Conservation (phyloP, 2,329 filamentous ascomycete genomes). For the Torrubiellomyces zombiae region DNA sequence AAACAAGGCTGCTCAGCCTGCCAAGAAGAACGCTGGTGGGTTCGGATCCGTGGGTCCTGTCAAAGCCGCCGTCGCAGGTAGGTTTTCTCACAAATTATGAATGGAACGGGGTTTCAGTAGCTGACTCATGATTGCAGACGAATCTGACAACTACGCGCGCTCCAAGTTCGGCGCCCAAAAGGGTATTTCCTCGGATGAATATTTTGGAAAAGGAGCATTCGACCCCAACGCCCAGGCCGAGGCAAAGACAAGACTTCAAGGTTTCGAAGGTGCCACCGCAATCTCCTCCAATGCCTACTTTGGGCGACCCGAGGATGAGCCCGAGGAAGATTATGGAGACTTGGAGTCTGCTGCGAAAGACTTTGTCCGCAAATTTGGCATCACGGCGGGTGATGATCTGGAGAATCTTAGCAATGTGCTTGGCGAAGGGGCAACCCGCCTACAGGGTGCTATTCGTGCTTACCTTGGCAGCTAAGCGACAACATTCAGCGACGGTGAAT, state of each 20-base stretch:
- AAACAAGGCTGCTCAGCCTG: conserved; percentile 34
- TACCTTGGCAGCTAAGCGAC: conserved; percentile 40
- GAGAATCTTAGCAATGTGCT: conserved; percentile 74
- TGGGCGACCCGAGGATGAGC: conserved; percentile 74
- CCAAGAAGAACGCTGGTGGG: conserved; percentile 62
- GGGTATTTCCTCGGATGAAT: conserved; percentile 94
- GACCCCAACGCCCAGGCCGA: conserved; percentile 68
- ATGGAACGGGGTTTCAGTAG: background rate
- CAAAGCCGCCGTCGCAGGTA: conserved; percentile 54
- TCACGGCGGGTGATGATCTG: conserved; percentile 88
- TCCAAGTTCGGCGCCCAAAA: conserved; percentile 85
- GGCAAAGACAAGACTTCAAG: conserved; percentile 72
- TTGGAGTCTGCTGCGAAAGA: conserved; percentile 89
- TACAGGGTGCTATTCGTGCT: conserved; percentile 59
- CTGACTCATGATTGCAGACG: conserved; percentile 34
- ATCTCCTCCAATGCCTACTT: conserved; percentile 98
- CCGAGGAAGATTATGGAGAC: conserved; percentile 70
- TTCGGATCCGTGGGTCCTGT: conserved; percentile 74
- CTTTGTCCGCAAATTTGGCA: conserved; percentile 85
- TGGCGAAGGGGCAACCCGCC: conserved; percentile 67
- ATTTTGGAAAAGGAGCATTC: conserved; percentile 81
- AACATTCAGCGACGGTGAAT: no score
- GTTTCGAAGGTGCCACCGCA: conserved; percentile 79
- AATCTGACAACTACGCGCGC: conserved; percentile 70
- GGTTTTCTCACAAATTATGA: conserved; percentile 8